A percentile compares a stretch with the other conserved stretches of the same genome.
These are phyloP conservation scores for Rosa multiflora DNA, from an alignment of 306 rosid species.

Conservation along the genomic window DNA sequence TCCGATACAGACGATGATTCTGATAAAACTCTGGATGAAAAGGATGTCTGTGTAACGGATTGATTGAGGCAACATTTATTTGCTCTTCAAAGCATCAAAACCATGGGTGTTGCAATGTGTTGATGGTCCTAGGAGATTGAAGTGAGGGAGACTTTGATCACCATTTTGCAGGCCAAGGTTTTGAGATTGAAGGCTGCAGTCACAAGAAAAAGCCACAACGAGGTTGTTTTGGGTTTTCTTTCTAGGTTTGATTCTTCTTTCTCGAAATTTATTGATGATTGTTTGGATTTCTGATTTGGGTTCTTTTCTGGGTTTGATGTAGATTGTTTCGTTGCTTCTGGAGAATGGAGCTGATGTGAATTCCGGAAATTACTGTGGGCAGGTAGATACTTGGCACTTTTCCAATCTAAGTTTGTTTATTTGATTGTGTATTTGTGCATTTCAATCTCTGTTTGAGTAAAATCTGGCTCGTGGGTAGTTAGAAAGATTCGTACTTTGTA, in stretches of 20 bases:
- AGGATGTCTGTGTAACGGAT: slow-evolving; percentile 21
- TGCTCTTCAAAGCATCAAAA: slow-evolving; percentile 14
- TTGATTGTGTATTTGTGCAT: not conserved
- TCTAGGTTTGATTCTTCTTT: not conserved
- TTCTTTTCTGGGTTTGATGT: not conserved
- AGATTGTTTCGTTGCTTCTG: slow-evolving; percentile 86
- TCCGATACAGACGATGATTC: slow-evolving; percentile 42
- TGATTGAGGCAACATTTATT: not conserved
- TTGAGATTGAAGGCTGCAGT: not conserved
- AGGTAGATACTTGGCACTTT: slow-evolving; percentile 45
- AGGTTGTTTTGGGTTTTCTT: not conserved
- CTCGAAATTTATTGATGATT: not conserved
- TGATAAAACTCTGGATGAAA: slow-evolving; percentile 21
- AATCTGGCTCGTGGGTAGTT: not conserved
- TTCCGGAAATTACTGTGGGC: slow-evolving; percentile 86
- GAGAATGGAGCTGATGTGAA: slow-evolving; percentile 92
- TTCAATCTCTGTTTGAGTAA: not conserved
- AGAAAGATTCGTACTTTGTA: not conserved
- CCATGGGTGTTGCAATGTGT: not conserved
- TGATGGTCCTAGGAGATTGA: not conserved
- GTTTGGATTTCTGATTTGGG: not conserved
- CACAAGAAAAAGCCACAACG: not conserved
- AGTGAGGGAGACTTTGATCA: not conserved
- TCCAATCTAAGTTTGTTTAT: not conserved
- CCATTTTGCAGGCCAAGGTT: not conserved